Base-by-base conservation (phyloP, 1,284 basidiomycete species). In the Cutaneotrichosporon mucoides region DNA sequence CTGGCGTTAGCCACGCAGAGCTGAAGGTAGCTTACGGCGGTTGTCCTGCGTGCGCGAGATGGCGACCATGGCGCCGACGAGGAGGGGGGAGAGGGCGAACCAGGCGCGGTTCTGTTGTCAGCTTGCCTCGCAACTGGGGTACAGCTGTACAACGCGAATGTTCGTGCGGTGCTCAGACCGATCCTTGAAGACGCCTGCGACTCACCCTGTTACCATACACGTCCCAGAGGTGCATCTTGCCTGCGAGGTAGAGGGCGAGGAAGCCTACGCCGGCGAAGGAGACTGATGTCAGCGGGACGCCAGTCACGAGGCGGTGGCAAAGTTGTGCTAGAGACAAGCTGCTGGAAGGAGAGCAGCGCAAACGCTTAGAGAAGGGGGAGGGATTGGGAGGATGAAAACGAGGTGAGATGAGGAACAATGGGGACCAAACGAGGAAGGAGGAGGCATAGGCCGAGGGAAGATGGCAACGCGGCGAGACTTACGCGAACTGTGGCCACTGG, bases 251-350 rank as follows among this genome's bases (percentile, higher is more conserved):
- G 65, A 91, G 88, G 4, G 88, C 82, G 40, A 99, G 80, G 79
- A 93, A 98, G 2, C 90, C 90, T 4, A 98, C 82, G 1, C 95
- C 94, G 8, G 92, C 90, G 71, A 94, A 98, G 0, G 92, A 89
- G 54, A 94, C 90, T 90, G 68, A 5, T 51, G 33, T 48, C 36
- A 55, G 48, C 6, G 47, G 36, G 37, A 33, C 57, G 60, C 38
- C 15, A 35, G 16, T 5, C 24, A 47, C 8, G 15, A 16, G 44
- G 24, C 24, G 24, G 24, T 24, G 24, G 24, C 24, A 24, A 24
- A 24, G 24, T 24, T 24, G 24, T 24, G 24, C 24, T 24, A 24
- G 44, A 45, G 44, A 8, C n/a, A 24, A 45, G 24, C 24, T 24
- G 24, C 24, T 24, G 24, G 24, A 24, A 24, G 24, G 24, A 24